phyloP scores from a whole-genome alignment of 2,329 filamentous ascomycete species.

The Talaromyces funiculosus region DNA sequence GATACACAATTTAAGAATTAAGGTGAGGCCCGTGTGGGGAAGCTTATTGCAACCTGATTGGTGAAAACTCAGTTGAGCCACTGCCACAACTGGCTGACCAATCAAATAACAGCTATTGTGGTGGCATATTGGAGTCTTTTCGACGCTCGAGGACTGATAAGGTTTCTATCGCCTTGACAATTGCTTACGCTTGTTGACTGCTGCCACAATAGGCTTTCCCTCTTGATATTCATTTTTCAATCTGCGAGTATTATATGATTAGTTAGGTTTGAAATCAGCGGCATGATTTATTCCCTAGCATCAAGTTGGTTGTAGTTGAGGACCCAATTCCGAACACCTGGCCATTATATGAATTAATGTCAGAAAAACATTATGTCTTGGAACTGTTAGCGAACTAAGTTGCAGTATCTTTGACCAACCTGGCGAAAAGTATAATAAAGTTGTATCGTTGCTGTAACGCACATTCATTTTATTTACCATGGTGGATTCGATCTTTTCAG shows the following conservation, averaged over 20 bases:
- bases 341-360: slow-evolving; percentile 16
- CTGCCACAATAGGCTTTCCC: neutral
- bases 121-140: neutral
- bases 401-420: slow-evolving; percentile 25
- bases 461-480: slow-evolving; percentile 13
- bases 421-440: slow-evolving; percentile 22
- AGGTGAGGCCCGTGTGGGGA: neutral
- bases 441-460: slow-evolving; percentile 19
- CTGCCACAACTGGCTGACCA: neutral
- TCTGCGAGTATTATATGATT: neutral
- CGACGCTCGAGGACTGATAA: neutral
- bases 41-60: neutral
- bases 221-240: neutral
- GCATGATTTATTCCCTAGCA: neutral
- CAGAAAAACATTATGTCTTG: neutral
- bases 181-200: neutral
- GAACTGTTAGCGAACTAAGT: slow-evolving; percentile 23
- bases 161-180: neutral
- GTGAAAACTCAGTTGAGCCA: neutral
- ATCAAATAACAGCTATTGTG: neutral
- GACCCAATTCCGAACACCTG: slow-evolving; percentile 33
- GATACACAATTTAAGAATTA: neutral
- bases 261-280: neutral
- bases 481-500: neutral
- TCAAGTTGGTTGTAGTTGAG: neutral